phyloP scores from a whole-genome alignment of 73 alveolate species.

The Paramecium caudatum region DNA sequence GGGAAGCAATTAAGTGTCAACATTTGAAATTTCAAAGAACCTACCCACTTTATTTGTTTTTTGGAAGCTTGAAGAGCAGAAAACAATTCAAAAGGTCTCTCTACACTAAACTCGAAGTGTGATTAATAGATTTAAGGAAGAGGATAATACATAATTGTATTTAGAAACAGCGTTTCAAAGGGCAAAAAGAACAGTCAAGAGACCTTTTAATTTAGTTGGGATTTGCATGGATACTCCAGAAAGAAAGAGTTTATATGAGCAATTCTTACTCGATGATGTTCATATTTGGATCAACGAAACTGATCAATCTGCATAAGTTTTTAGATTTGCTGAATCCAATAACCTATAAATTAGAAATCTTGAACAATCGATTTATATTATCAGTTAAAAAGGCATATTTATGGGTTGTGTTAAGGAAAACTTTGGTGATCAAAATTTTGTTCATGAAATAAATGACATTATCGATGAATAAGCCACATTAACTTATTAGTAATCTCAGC shows the following conservation, averaged over 20 bases:
- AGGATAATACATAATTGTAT: background rate
- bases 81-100: background rate
- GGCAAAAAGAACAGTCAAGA: background rate
- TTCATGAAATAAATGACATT: slow-evolving; percentile 16
- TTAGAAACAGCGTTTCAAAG: slow-evolving; percentile 35
- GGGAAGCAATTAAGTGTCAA: background rate
- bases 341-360: background rate
- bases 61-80: slow-evolving; percentile 37
- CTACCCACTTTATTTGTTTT: slow-evolving; percentile 19
- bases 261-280: background rate
- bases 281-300: slow-evolving; percentile 39
- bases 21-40: background rate
- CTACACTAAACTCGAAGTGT: background rate
- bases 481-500: background rate
- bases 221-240: slow-evolving; percentile 2
- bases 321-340: slow-evolving; percentile 35
- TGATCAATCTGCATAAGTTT: slow-evolving; percentile 53
- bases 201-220: slow-evolving; percentile 6
- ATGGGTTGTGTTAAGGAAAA: slow-evolving; percentile 37
- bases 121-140: slow-evolving; percentile 29
- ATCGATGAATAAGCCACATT: slow-evolving; percentile 5
- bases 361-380: slow-evolving; percentile 25
- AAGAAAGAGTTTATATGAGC: background rate
- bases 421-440: slow-evolving; percentile 32
- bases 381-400: slow-evolving; percentile 26